phyloP scores from a whole-genome alignment of 148 eudicot genomes.

The Mesembryanthemum crystallinum region DNA sequence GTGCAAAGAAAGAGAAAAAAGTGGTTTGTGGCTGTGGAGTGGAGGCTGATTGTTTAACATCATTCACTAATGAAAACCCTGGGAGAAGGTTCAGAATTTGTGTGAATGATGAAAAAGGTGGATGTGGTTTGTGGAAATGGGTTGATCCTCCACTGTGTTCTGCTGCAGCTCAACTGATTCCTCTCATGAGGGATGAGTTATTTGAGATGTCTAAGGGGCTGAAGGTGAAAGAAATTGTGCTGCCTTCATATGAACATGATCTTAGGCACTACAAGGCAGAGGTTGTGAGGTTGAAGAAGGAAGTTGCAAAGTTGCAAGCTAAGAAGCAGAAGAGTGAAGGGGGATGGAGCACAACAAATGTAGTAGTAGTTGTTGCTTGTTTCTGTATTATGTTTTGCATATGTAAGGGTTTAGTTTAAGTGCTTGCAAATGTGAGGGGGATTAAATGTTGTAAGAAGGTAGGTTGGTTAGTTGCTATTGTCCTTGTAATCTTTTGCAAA shows the following conservation, averaged over 20 bases:
- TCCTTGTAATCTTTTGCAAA: too few species aligned
- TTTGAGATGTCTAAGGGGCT: neutral
- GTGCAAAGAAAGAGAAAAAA: neutral
- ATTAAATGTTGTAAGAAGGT: too few species aligned
- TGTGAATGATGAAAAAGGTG: neutral
- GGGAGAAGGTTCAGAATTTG: neutral
- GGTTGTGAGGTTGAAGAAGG: neutral
- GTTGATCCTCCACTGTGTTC: neutral
- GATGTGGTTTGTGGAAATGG: neutral
- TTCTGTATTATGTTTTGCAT: neutral
- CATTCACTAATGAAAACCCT: neutral
- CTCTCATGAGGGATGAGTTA: neutral
- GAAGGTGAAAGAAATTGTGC: neutral
- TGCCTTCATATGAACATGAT: neutral
- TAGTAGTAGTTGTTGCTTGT: neutral
- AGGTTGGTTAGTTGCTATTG: too few species aligned
- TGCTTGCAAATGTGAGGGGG: too few species aligned
- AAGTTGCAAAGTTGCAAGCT: neutral
- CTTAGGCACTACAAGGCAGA: neutral
- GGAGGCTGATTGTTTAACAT: neutral
- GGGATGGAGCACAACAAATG: neutral
- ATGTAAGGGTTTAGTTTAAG: too few species aligned
- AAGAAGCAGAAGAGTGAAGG: neutral
- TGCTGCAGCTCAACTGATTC: neutral
- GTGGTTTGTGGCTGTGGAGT: neutral